Evolutionary conservation across 306 rosid genomes (phyloP).

Genomic region (Psophocarpus tetragonolobus): DNA sequence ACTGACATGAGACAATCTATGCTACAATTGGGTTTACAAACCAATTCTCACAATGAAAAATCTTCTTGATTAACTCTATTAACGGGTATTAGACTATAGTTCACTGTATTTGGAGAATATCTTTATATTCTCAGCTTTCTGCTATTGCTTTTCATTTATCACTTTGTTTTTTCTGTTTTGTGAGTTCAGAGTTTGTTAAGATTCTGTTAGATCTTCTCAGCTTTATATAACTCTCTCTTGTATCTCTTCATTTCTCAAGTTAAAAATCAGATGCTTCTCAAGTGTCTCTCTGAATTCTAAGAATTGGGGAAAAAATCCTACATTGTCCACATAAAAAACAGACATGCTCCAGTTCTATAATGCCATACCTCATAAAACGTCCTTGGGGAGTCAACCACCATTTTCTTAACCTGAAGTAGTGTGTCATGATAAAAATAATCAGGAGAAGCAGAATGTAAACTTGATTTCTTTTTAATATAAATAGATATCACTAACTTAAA

Average conservation of each 20-base stretch:
- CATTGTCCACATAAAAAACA: constrained; percentile 22
- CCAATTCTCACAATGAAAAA: not conserved
- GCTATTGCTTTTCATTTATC: no score
- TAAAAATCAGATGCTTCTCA: no score
- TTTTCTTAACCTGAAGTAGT: constrained; percentile 70
- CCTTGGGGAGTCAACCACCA: constrained; percentile 95
- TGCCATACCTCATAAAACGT: constrained; percentile 87
- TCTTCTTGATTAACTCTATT: constrained; percentile 3
- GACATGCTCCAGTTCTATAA: constrained; percentile 13
- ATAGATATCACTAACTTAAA: not conserved
- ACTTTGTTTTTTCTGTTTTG: no score
- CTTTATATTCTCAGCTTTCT: no score
- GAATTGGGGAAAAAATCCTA: not conserved
- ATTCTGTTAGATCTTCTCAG: no score
- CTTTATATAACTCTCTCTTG: no score
- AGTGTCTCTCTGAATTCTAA: no score
- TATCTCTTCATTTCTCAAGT: no score
- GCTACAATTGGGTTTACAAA: constrained; percentile 17
- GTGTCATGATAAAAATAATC: constrained; percentile 34
- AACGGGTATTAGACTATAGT: no score
- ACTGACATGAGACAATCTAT: not conserved
- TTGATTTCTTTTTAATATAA: constrained; percentile 5
- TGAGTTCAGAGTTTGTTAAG: no score
- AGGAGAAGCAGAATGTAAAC: constrained; percentile 32
- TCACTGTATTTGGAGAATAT: no score